Evolutionary conservation across 805 yeast genomes (phyloP).

Genomic region (Wickerhamomyces canadensis): DNA sequence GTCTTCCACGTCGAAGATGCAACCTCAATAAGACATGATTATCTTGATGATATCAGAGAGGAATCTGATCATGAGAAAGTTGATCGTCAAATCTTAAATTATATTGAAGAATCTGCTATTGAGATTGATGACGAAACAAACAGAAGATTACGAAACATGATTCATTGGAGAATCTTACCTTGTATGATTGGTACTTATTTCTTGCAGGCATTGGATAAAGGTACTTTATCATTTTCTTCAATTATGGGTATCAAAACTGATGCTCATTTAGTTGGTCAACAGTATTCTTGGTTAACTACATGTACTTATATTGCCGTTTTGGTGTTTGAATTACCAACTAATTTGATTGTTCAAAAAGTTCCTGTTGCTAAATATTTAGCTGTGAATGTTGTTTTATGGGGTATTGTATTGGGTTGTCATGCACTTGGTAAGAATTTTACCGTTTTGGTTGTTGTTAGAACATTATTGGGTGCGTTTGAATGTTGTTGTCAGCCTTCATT

Average conservation of each 20-base stretch:
- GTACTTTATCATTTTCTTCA: slow-evolving; percentile 36
- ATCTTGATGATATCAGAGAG: neutral
- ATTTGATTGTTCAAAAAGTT: slow-evolving; percentile 38
- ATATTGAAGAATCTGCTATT: slow-evolving; percentile 20
- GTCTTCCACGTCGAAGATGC: slow-evolving; percentile 1
- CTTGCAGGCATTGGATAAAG: slow-evolving; percentile 37
- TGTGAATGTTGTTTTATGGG: slow-evolving; percentile 41
- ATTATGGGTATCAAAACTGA: slow-evolving; percentile 37
- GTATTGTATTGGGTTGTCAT: slow-evolving; percentile 39
- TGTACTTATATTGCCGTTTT: slow-evolving; percentile 11
- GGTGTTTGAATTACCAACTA: slow-evolving; percentile 11
- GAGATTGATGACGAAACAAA: slow-evolving; percentile 28
- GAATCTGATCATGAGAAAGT: slow-evolving; percentile 2
- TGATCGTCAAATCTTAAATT: slow-evolving; percentile 5
- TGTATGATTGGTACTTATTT: slow-evolving; percentile 30
- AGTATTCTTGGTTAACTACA: slow-evolving; percentile 17
- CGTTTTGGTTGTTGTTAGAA: slow-evolving; percentile 42
- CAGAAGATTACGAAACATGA: slow-evolving; percentile 35
- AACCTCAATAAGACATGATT: neutral
- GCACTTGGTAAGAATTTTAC: slow-evolving; percentile 42
- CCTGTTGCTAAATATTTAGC: slow-evolving; percentile 46
- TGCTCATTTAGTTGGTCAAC: slow-evolving; percentile 38
- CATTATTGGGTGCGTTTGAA: slow-evolving; percentile 45
- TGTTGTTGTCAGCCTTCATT: slow-evolving; percentile 48
- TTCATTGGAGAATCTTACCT: slow-evolving; percentile 36